phyloP scores from a whole-genome alignment of 1,284 basidiomycete species.

The Lignosus rhinocerotis region DNA sequence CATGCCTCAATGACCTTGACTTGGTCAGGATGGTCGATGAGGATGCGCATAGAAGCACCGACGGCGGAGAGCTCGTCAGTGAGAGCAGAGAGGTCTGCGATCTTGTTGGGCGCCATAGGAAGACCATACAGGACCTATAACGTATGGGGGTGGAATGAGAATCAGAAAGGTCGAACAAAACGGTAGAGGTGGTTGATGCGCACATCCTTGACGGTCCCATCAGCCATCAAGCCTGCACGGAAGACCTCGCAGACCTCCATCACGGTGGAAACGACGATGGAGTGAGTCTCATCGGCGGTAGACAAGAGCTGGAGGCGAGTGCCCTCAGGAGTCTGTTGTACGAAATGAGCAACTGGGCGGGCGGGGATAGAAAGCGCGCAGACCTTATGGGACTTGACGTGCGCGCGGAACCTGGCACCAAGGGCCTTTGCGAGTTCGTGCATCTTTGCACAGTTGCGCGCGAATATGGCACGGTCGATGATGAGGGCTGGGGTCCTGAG shows the following conservation, averaged over 20 bases:
- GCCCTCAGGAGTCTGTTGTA: conserved; percentile 68
- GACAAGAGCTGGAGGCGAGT: conserved; percentile 67
- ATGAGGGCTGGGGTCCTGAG: conserved; percentile 80
- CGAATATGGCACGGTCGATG: conserved; percentile 72
- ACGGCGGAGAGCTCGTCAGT: conserved; percentile 53
- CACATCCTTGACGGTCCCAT: conserved; percentile 77
- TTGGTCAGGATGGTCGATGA: conserved; percentile 79
- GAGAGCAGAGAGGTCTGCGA: conserved; percentile 67
- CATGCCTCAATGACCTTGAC: conserved; percentile 63
- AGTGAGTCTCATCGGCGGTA: conserved; percentile 49
- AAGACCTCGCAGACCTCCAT: conserved; percentile 79
- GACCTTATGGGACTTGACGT: conserved; percentile 85
- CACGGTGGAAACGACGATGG: conserved; percentile 76
- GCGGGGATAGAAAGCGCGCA: conserved; percentile 2
- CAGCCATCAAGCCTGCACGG: conserved; percentile 66
- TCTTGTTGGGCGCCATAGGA: conserved; percentile 69
- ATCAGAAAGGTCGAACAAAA: not conserved
- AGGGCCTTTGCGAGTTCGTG: conserved; percentile 61
- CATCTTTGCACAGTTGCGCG: conserved; percentile 74
- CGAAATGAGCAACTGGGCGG: not conserved
- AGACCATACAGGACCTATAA: conserved; percentile 78
- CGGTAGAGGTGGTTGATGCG: conserved; percentile 27
- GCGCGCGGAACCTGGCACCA: conserved; percentile 75
- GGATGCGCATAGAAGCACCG: conserved; percentile 61
- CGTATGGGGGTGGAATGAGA: not conserved